Evolutionary conservation across 176 grass and related monocot species (phyloP).

Genomic region (Aegilops sharonensis): DNA sequence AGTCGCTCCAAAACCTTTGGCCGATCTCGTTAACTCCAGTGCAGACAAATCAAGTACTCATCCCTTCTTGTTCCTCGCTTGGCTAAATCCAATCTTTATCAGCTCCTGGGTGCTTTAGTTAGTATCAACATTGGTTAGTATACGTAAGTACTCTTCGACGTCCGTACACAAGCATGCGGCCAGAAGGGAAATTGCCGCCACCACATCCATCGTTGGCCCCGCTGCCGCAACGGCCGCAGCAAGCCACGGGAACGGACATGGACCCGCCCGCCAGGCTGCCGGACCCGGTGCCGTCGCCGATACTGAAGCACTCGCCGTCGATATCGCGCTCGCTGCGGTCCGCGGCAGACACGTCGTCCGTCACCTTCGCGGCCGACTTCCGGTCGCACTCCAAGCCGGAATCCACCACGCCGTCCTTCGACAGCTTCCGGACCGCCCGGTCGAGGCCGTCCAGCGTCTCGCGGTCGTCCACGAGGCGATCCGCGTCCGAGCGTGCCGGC

Average conservation of each 20-base stretch:
- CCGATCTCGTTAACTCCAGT: slow-evolving; percentile 20
- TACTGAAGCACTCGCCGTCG: slow-evolving; percentile 41
- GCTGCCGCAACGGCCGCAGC: neutral
- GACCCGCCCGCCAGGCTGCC: slow-evolving; percentile 36
- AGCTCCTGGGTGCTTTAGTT: neutral
- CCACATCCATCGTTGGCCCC: slow-evolving; percentile 15
- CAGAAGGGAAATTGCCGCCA: slow-evolving; percentile 11
- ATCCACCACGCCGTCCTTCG: slow-evolving; percentile 21
- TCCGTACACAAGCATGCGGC: slow-evolving; percentile 24
- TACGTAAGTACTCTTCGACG: neutral
- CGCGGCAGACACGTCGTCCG: slow-evolving; percentile 27
- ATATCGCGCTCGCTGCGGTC: slow-evolving; percentile 40
- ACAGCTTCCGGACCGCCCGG: slow-evolving; percentile 33
- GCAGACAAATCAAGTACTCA: neutral
- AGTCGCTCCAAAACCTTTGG: slow-evolving; percentile 2
- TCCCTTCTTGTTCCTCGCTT: slow-evolving; percentile 26
- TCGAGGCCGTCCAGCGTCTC: slow-evolving; percentile 29
- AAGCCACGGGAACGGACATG: slow-evolving; percentile 14
- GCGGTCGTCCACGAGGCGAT: slow-evolving; percentile 34
- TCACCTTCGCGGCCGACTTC: slow-evolving; percentile 44
- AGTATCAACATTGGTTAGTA: too few relatives aligned
- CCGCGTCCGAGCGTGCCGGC: slow-evolving; percentile 59
- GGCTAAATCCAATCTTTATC: slow-evolving; percentile 6
- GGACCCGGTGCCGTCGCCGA: slow-evolving; percentile 51
- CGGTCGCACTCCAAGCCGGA: slow-evolving; percentile 37